A percentile compares a stretch with the other conserved stretches of the same genome.
Evolutionary conservation across 2,329 filamentous ascomycete species (phyloP).

Genomic region (Alternaria sp.): DNA sequence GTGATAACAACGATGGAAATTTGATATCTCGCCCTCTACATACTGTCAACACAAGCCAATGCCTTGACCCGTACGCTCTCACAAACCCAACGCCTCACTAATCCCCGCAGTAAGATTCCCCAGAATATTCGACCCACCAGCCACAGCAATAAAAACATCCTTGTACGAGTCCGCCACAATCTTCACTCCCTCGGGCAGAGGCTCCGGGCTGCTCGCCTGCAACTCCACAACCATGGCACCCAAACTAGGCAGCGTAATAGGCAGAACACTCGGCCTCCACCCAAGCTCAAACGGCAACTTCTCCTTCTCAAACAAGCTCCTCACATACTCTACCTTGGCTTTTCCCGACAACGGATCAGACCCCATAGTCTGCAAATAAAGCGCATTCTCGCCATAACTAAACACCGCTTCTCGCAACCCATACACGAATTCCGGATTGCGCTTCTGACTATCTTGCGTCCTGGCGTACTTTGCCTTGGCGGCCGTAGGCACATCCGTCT

Average conservation of each 20-base stretch:
- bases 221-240: conserved; percentile 24
- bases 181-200: conserved; percentile 11
- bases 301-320: conserved; percentile 25
- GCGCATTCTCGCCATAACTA: conserved; percentile 26
- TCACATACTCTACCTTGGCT: conserved; percentile 22
- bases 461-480: conserved; percentile 20
- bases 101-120: conserved; percentile 24
- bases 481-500: conserved; percentile 21
- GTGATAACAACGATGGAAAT: no score
- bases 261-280: conserved; percentile 23
- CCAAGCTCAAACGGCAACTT: conserved; percentile 23
- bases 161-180: conserved; percentile 25
- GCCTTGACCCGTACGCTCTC: no score
- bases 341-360: conserved; percentile 10
- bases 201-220: conserved; percentile 11
- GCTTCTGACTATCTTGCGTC: conserved; percentile 16
- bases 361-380: conserved; percentile 22
- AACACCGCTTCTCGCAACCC: conserved; percentile 19
- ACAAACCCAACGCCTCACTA: conserved; percentile 19
- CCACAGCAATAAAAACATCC: conserved; percentile 17
- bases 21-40: accelerated
- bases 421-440: conserved; percentile 24
- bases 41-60: no score
- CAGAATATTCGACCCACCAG: conserved; percentile 18
- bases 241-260: conserved; percentile 22